Conservation (phyloP, 345 rosid species). For the Rhodamnia argentea region DNA sequence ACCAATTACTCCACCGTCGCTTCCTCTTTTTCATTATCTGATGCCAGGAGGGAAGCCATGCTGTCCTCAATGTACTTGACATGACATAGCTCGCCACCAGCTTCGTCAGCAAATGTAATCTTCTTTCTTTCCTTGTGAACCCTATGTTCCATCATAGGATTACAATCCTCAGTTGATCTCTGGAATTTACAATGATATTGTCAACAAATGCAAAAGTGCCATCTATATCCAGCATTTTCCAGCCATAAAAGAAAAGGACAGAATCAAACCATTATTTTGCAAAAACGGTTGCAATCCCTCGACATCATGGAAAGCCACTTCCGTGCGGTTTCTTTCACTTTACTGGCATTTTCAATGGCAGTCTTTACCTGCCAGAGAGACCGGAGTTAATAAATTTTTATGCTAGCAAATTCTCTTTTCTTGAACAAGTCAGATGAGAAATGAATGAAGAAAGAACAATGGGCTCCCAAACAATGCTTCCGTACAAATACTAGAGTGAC, state of each 20-base stretch:
- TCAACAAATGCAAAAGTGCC: not conserved
- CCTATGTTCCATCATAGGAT: constrained; percentile 14
- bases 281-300: constrained; percentile 70
- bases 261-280: constrained; percentile 75
- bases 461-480: not conserved
- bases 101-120: constrained; percentile 85
- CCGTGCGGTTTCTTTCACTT: constrained; percentile 50
- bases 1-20: not conserved
- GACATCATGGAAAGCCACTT: constrained; percentile 58
- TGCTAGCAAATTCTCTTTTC: not conserved
- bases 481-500: not conserved
- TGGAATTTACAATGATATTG: constrained; percentile 7
- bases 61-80: constrained; percentile 54
- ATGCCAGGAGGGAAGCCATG: constrained; percentile 12
- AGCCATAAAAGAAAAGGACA: not conserved
- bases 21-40: not conserved
- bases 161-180: constrained; percentile 33
- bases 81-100: constrained; percentile 72
- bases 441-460: not conserved
- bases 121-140: constrained; percentile 38
- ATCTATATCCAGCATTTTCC: not conserved
- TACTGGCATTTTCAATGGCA: constrained; percentile 41
- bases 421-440: not conserved
- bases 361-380: constrained; percentile 30
- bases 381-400: not conserved